These are phyloP conservation scores for Apodospora peruviana DNA, from an alignment of 495 filamentous ascomycete genomes.

Conservation along the genomic window DNA sequence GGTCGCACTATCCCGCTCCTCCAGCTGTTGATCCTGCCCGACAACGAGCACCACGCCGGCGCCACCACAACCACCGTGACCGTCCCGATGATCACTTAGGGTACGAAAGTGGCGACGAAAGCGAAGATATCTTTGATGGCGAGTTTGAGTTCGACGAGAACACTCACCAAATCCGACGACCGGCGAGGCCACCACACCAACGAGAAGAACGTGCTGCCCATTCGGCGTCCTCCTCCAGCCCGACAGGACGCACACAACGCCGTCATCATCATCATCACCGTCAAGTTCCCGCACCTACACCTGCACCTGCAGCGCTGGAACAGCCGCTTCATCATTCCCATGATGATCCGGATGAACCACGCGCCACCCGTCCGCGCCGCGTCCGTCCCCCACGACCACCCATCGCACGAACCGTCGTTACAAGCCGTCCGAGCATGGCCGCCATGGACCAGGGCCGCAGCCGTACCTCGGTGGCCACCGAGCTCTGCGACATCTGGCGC, in stretches of 20 bases:
- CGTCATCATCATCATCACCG: no score
- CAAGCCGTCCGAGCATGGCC: constrained; percentile 10
- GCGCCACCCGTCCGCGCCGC: neutral
- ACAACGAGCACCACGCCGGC: neutral
- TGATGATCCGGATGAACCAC: neutral
- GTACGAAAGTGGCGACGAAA: constrained; percentile 16
- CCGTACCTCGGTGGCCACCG: constrained; percentile 10
- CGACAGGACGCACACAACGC: no score
- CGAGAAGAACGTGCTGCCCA: neutral
- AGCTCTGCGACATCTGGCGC: constrained; percentile 25
- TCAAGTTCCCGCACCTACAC: no score
- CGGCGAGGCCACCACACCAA: neutral
- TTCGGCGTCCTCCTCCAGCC: no score
- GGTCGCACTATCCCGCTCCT: neutral
- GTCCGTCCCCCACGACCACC: neutral
- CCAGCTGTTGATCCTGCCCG: no score
- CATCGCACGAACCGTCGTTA: constrained; percentile 2
- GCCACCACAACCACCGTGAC: neutral
- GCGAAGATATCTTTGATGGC: neutral
- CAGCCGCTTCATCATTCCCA: neutral
- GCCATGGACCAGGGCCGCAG: constrained; percentile 8
- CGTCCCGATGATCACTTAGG: neutral
- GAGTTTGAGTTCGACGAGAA: neutral
- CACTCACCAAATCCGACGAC: neutral
- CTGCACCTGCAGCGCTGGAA: neutral